Base-by-base conservation (phyloP, 148 eudicot genomes). In the Polygonum maritimum region DNA sequence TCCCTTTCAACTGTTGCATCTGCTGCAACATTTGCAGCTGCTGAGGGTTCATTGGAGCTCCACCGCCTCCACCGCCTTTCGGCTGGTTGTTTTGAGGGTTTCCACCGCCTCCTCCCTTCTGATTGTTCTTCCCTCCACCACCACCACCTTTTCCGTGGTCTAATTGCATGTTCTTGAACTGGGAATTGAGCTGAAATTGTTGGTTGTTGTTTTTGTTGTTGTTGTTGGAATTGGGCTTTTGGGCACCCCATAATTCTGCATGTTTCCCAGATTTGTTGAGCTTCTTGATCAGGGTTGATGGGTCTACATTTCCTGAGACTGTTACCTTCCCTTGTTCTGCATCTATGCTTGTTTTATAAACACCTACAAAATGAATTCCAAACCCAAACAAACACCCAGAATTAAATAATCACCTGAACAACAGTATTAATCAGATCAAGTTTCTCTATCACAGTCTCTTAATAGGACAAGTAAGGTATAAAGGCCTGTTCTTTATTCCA, bases 301-400 rank as follows among this genome's bases (percentile, higher is more conserved):
- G 69, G 75, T 90, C 90, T 55, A 87, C 86, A 49, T 79, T 80
- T 48, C 93, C 93, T 26, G 89, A 88, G 14, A 92, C 87, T 44
- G 89, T 89, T 10, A 90, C 93, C 81, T 84, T 89, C 10, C 89
- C 86, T 65, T 88, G 85, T n/a, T 92, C 93, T 76, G 87, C 77
- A 74, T 92, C 91, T 82, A 90, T 86, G 77, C 71, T 83, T 69
- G 86, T 87, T 77, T 82, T 85, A 77, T 87, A 92, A 18, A 92
- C 97, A n/a, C 97, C 97, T 92, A 21, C 47, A 67, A 36, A 6
- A 9, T 13, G 38, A 63, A 12, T 10, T 36, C 18, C 33, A 33
- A 31, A 21, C 7, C 4, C 14, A 4, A 71, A 45, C 35, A 71
- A 71, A 19, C 9, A 11, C 8, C 4, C 21, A 26, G 31, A 26